These are phyloP conservation scores for Microbotryum silenes-acaulis DNA, from an alignment of 1,284 basidiomycete species.

Conservation along the genomic window DNA sequence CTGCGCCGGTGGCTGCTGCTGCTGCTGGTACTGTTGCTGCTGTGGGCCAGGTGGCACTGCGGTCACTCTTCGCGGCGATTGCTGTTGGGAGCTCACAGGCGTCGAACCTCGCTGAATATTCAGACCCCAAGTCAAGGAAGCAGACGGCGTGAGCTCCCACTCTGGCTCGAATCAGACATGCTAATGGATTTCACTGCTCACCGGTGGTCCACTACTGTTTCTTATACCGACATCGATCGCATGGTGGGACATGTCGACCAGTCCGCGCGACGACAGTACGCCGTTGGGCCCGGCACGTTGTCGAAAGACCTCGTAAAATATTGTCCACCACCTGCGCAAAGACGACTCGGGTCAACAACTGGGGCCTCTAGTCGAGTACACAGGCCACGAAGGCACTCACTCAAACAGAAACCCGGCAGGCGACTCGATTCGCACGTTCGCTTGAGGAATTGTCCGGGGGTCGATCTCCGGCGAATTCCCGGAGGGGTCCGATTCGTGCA, in stretches of 20 bases:
- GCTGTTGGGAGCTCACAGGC: not conserved
- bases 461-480: slow-evolving; percentile 1
- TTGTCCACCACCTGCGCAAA: slow-evolving; percentile 23
- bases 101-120: not conserved
- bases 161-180: not conserved
- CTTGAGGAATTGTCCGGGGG: slow-evolving; percentile 9
- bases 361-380: not conserved
- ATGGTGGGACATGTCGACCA: slow-evolving; percentile 7
- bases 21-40: not conserved
- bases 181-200: not conserved
- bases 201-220: not conserved
- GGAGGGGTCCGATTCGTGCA: not conserved
- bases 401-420: slow-evolving; percentile 27
- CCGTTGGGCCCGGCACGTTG: not conserved
- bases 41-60: not conserved
- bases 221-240: slow-evolving; percentile 6
- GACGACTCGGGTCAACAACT: not conserved
- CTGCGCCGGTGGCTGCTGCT: slow-evolving; percentile 8
- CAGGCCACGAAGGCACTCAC: not conserved
- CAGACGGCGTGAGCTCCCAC: not conserved
- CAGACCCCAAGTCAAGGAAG: not conserved
- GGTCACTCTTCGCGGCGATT: not conserved
- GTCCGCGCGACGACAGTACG: not conserved
- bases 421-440: slow-evolving; percentile 18
- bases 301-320: slow-evolving; percentile 31